phyloP scores from a whole-genome alignment of 2,329 filamentous ascomycete genomes.

The Fusarium graminum region DNA sequence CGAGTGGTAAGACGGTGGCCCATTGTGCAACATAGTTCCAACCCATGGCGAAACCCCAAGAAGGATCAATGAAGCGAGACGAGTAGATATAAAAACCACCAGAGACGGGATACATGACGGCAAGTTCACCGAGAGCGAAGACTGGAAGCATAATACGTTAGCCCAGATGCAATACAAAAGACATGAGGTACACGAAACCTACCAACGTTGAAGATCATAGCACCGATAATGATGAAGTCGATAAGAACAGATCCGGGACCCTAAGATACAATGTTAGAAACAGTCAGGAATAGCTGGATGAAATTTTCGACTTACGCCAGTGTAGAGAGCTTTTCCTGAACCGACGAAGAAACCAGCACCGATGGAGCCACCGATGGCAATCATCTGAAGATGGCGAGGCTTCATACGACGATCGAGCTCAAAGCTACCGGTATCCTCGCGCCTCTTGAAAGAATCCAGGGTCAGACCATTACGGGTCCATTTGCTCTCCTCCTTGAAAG shows the following conservation, averaged over 20 bases:
- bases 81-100: slow-evolving; percentile 74
- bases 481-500: slow-evolving; percentile 40
- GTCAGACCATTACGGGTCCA: slow-evolving; percentile 48
- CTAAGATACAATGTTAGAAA: slow-evolving; percentile 28
- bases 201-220: slow-evolving; percentile 71
- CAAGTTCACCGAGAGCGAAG: slow-evolving; percentile 71
- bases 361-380: slow-evolving; percentile 72
- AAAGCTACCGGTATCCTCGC: slow-evolving; percentile 33
- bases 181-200: slow-evolving; percentile 13
- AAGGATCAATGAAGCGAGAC: slow-evolving; percentile 72
- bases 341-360: slow-evolving; percentile 74
- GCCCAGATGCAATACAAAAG: not conserved
- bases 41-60: slow-evolving; percentile 69
- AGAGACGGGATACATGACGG: slow-evolving; percentile 72
- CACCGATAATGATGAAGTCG: slow-evolving; percentile 68
- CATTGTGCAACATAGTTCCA: slow-evolving; percentile 62
- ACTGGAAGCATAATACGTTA: slow-evolving; percentile 51
- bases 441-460: slow-evolving; percentile 45
- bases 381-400: slow-evolving; percentile 72
- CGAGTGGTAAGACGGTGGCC: slow-evolving; percentile 63
- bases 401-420: slow-evolving; percentile 64
- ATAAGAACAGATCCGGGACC: slow-evolving; percentile 61
- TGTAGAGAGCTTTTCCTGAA: slow-evolving; percentile 66
- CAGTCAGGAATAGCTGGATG: not conserved
- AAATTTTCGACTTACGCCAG: slow-evolving; percentile 54